Evolutionary conservation across 176 grass and related monocot genomes (phyloP).

Genomic region (Aegilops sharonensis): DNA sequence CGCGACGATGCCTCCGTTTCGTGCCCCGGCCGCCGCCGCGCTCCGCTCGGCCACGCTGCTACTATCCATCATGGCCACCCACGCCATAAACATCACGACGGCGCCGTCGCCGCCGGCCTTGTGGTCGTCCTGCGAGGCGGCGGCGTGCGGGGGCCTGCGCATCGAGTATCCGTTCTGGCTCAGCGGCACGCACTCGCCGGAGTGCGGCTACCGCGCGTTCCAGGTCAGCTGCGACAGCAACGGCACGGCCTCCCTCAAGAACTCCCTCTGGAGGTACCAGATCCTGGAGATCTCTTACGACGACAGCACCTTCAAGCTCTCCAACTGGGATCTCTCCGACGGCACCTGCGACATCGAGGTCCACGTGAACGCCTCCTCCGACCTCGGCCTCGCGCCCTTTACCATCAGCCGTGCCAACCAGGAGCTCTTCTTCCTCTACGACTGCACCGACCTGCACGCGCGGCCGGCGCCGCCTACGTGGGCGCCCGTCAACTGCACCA

Average conservation of each 20-base stretch:
- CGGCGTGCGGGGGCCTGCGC: slow-evolving; percentile 16
- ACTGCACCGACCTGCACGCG: background rate
- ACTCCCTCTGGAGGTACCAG: background rate
- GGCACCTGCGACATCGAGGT: background rate
- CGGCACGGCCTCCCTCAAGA: background rate
- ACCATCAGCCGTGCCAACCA: slow-evolving; percentile 24
- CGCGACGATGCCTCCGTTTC: background rate
- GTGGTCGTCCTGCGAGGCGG: slow-evolving; percentile 2
- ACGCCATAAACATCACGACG: background rate
- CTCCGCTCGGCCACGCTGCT: slow-evolving; percentile 4
- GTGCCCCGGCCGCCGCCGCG: background rate
- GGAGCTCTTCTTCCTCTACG: slow-evolving; percentile 43
- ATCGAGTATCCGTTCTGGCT: slow-evolving; percentile 63
- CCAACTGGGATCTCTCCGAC: background rate
- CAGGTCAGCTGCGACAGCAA: slow-evolving; percentile 1
- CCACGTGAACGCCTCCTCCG: background rate
- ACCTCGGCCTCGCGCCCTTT: slow-evolving; percentile 27
- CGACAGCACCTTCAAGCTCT: slow-evolving; percentile 2
- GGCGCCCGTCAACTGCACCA: background rate
- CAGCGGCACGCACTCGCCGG: background rate
- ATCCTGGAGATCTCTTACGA: slow-evolving; percentile 24
- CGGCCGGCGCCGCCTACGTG: background rate
- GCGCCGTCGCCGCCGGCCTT: background rate
- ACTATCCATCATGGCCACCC: background rate
- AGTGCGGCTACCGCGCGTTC: slow-evolving; percentile 34